Evolutionary conservation across 768 basidiomycete species (phyloP), one percentile per base, ranked within the genome.

Genomic region (Postia placenta): DNA sequence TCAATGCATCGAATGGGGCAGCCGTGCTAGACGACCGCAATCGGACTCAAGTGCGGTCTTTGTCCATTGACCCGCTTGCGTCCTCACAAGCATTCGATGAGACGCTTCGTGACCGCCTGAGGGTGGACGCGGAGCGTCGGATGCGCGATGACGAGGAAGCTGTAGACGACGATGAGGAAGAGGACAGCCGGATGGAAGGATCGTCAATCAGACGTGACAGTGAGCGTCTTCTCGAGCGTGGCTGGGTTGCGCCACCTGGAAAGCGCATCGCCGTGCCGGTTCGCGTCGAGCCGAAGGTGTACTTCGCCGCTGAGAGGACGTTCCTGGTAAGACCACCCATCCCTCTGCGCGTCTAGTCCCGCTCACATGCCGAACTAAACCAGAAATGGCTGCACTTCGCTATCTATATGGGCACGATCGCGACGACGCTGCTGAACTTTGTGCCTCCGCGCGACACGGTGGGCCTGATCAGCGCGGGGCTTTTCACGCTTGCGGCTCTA

Each of bases 221-320:
- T 20, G 74, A 79, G 19, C 75, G 81, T 52, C 63, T 85, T 14
- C 61, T 87, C 41, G 78, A 75, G 45, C 73, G 84, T 48, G 78
- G 80, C 50, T 90, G 85, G 83, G 71, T 64, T 22, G 95, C 94
- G 1, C 87, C 90, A 0, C 68, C 75, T 36, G 94, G 94, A 11
- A 97, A 97, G 73, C 76, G 78, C 55, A 94, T 99, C 49, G 81
- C 92, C 0, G 81, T 98, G 2, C 93, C 95, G 22, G 87, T 99
- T n/a, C 80, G 96, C 47, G 80, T 99, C 41, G 96, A 99, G 66
- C 96, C 96, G 24, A 99, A 99, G 69, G 93, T 96, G 3, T 95
- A 94, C 63, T 99, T 97, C 64, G 96, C 96, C 5, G 84, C 86
- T 30, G 94, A 97, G 67, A 76, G 95, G 52, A 98, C 94, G 12